A percentile compares a stretch with the other conserved stretches of the same genome.
These are phyloP conservation scores for Tricholoma flavovirens DNA, from an alignment of 768 basidiomycete genomes.

Conservation along the genomic window DNA sequence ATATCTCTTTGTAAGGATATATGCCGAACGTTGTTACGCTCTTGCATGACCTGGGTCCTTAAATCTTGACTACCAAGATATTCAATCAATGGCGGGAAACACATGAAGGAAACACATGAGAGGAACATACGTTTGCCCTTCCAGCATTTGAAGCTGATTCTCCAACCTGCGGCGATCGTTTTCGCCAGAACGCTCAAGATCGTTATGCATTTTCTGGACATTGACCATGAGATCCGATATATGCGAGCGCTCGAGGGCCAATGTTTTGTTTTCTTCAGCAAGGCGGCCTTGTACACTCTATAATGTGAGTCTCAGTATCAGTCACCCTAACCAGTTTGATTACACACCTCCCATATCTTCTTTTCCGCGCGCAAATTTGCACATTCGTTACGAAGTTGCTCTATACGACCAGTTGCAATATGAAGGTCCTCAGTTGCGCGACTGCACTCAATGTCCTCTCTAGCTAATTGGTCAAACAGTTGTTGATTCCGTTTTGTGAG, in stretches of 20 bases:
- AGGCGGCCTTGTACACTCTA: constrained; percentile 78
- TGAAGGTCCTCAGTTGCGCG: constrained; percentile 65
- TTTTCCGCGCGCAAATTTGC: constrained; percentile 91
- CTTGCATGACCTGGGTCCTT: constrained; percentile 60
- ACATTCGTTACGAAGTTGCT: constrained; percentile 78
- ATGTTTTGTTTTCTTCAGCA: constrained; percentile 76
- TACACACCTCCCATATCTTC: constrained; percentile 81
- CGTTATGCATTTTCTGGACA: constrained; percentile 86
- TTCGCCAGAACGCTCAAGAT: constrained; percentile 76
- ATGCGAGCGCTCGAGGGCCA: constrained; percentile 77
- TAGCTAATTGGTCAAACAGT: constrained; percentile 67
- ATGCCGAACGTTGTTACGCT: constrained; percentile 71
- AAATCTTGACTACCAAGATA: constrained; percentile 58
- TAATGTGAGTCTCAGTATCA: neutral
- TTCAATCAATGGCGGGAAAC: neutral
- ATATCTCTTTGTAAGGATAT: constrained; percentile 76
- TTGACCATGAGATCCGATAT: constrained; percentile 85
- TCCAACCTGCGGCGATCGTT: constrained; percentile 82
- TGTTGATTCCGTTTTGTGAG: constrained; percentile 64
- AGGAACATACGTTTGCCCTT: constrained; percentile 64
- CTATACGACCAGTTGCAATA: constrained; percentile 51
- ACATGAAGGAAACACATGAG: neutral
- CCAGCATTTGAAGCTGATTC: constrained; percentile 69
- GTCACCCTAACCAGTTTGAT: neutral
- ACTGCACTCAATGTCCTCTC: constrained; percentile 69